Percentiles rank a stretch among this genome's conserved stretches.
Evolutionary conservation across 2,329 filamentous ascomycete species (phyloP).

Genomic region (Huntiella abstrusa): DNA sequence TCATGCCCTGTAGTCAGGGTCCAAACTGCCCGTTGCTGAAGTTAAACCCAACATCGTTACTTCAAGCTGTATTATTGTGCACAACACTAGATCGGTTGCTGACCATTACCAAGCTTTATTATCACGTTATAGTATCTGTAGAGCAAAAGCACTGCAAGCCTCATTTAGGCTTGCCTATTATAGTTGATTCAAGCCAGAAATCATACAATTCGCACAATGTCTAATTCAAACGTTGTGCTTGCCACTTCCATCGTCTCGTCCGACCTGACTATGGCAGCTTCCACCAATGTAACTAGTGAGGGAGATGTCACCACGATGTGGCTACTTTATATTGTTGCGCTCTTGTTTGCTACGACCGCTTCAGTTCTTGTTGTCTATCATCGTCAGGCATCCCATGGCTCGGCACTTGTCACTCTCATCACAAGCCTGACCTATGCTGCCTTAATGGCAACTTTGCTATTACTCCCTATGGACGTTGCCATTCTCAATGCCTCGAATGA

Average conservation of each 20-base stretch:
- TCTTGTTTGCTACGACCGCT: slow-evolving; percentile 56
- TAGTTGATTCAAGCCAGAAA: no score
- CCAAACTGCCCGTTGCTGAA: no score
- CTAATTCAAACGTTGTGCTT: no score
- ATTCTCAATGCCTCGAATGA: slow-evolving; percentile 77
- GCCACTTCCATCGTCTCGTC: background rate
- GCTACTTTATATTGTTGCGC: slow-evolving; percentile 74
- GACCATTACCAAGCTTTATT: no score
- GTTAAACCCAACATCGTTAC: no score
- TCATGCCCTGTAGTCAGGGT: no score
- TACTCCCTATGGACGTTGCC: slow-evolving; percentile 88
- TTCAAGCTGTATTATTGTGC: no score
- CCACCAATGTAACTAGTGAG: background rate
- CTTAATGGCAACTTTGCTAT: slow-evolving; percentile 75
- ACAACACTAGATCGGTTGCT: no score
- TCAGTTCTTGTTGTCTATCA: slow-evolving; percentile 74
- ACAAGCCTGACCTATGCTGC: slow-evolving; percentile 74
- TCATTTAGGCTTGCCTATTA: no score
- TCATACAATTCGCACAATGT: no score
- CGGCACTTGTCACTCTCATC: slow-evolving; percentile 60
- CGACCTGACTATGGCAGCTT: background rate
- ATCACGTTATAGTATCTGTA: no score
- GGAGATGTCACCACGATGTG: slow-evolving; percentile 47
- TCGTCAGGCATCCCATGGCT: slow-evolving; percentile 80
- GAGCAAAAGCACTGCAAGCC: no score